Evolutionary conservation across 208 protist species (phyloP).

Genomic region (Spongospora subterranea): DNA sequence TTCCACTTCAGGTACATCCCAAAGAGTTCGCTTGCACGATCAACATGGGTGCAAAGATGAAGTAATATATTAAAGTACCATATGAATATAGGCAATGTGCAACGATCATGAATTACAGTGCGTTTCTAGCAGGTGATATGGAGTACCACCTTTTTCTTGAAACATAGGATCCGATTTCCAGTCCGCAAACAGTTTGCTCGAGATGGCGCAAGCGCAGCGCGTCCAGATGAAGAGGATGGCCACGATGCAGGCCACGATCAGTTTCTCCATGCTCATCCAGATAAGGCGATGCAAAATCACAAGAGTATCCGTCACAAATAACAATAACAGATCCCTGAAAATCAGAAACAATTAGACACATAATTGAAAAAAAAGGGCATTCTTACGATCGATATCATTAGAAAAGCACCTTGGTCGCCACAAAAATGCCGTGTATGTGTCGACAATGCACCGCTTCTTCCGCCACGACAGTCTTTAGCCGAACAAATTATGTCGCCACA

Average conservation of each 20-base stretch:
- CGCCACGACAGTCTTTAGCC: background rate
- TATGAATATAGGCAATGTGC: too few relatives aligned
- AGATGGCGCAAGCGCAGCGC: background rate
- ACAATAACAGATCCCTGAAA: conserved; percentile 27
- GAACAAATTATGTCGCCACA: conserved; percentile 25
- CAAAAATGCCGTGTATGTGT: background rate
- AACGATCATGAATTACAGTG: too few relatives aligned
- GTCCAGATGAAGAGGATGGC: conserved; percentile 2
- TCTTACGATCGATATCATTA: background rate
- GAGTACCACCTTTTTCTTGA: conserved; percentile 47
- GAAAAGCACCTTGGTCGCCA: conserved; percentile 4
- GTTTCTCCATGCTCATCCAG: conserved; percentile 39
- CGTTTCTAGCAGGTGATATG: too few relatives aligned
- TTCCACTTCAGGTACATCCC: too few relatives aligned
- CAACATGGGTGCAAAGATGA: too few relatives aligned
- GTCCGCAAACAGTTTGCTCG: background rate
- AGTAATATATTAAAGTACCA: too few relatives aligned
- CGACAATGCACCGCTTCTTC: background rate
- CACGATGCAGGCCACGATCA: conserved; percentile 2
- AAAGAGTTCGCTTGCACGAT: too few relatives aligned
- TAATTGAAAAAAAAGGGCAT: background rate
- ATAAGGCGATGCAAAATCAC: conserved; percentile 12
- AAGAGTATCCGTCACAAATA: background rate
- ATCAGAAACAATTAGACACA: background rate
- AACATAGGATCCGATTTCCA: conserved; percentile 43